Base-by-base conservation (phyloP, 768 basidiomycete genomes). In the Hericium rajendrae region DNA sequence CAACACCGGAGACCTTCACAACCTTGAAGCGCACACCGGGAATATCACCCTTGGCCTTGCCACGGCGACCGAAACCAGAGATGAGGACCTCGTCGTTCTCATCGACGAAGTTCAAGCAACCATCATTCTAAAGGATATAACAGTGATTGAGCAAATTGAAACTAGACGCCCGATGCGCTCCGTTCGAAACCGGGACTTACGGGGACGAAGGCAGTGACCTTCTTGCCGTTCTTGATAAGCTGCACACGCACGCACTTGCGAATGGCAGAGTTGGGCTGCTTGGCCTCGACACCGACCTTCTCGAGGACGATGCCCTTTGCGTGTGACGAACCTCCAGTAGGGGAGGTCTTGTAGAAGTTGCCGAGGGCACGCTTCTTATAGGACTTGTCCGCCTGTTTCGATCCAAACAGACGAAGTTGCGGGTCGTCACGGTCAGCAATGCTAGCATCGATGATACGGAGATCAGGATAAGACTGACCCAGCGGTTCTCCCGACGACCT, bases 21-120 rank as follows among this genome's bases (percentile, higher is more conserved):
- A 98, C 86, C 78, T 99, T 98, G 88, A 97, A 98, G 63, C 95
- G 92, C 64, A 98, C 95, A 84, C 97, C 94, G 43, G 97, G 97
- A 77, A 99, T 98, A 89, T 98, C 95, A 86, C 91, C 97, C 84
- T 98, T 99, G 62, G 95, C 95, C 79, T 98, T 98, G 65, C 97
- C 97, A 66, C 94, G 85, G 72, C 97, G 93, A 86, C 97, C 97
- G 84, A 99, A 99, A 76, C 97, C 95, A 63, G 95, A 97, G 73
- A 98, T 97, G 65, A 97, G 88, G 65, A 99, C 97, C 76, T 98
- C 94, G 74, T 98, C 94, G 79, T 97, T 97, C 83, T 98, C 95
- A 68, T 97, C 97, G 67, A 98, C 92, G 72, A 93, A 94, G 84
- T 94, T 97, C 63, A 97, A 76, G 80, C 93, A 95, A 79, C 93